Evolutionary conservation across 805 yeast species (phyloP), one percentile per base, ranked within the genome.

Genomic region (Starmerella ratchasimensis): DNA sequence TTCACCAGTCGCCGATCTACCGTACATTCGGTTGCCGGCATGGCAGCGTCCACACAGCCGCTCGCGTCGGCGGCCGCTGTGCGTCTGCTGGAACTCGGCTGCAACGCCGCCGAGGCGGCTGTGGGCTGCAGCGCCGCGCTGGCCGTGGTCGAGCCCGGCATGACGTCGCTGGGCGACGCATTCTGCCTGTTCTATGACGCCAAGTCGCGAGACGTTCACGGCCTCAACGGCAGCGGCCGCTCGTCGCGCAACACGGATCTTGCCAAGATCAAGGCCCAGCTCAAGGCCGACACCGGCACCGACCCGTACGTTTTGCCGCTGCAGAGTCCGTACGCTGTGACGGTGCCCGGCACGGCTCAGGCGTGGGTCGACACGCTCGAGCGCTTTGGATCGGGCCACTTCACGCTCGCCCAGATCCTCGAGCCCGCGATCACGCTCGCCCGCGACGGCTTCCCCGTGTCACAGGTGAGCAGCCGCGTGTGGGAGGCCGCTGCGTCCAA

Each of bases 271-370:
- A 33, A 36, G 15, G 18, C 27, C 3, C 70, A 69, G 14, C 58
- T 68, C 28, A n/a, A n/a, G n/a, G n/a, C n/a, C n/a, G 27, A 24
- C n/a, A n/a, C n/a, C 11, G 54, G 62, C 8, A 17, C 28, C 3
- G 62, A 71, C 27, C 57, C 60, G 20, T 35, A 39, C 19, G 64
- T 82, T 50, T 60, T 79, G 22, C 72, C 72, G 0, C 49, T 49
- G 10, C 59, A 60, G 22, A 74, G 81, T 2, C 68, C 74, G 3
- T 72, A 71, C 41, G 58, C 77, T 0, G 71, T 76, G 6, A 76
- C 74, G 36, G 84, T 80, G 4, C 90, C 90, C 0, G 93, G 93
- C 4, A 76, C 82, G 1, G 66, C 79, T 33, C 81, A 82, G 5
- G 88, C 82, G 0, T 80, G 90, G 90, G 54, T 65, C 31, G 90